phyloP scores from a whole-genome alignment of 495 filamentous ascomycete genomes.

The Neurospora sp. region DNA sequence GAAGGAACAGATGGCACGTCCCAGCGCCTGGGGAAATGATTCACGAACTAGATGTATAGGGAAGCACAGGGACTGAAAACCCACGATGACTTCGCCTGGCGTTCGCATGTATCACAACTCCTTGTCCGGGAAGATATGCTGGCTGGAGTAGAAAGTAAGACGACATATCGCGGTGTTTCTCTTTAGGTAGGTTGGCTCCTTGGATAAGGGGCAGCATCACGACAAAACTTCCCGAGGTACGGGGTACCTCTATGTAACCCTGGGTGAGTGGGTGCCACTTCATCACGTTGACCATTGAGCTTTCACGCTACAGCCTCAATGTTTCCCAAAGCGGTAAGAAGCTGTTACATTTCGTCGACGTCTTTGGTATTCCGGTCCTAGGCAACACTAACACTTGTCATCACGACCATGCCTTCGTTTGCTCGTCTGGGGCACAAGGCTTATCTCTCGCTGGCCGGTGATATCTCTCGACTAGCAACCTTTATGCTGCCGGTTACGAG shows the following conservation, averaged over 20 bases:
- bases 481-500: neutral
- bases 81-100: neutral
- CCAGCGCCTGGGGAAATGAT: slow-evolving; percentile 22
- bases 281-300: neutral
- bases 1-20: neutral
- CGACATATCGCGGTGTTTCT: neutral
- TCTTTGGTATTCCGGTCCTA: neutral
- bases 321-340: neutral
- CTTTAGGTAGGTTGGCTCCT: neutral
- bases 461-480: neutral
- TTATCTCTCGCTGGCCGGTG: neutral
- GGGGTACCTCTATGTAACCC: neutral
- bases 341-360: neutral
- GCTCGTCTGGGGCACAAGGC: neutral
- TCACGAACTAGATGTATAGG: slow-evolving; percentile 3
- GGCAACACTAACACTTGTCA: neutral
- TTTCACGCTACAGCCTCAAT: neutral
- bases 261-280: neutral
- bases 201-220: neutral
- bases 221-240: neutral
- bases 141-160: neutral
- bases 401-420: neutral
- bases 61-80: neutral
- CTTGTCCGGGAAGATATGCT: neutral
- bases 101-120: neutral